Percentiles rank a stretch among this genome's conserved stretches.
Conservation (phyloP, 768 basidiomycete species). For the Panellus pusillus region DNA sequence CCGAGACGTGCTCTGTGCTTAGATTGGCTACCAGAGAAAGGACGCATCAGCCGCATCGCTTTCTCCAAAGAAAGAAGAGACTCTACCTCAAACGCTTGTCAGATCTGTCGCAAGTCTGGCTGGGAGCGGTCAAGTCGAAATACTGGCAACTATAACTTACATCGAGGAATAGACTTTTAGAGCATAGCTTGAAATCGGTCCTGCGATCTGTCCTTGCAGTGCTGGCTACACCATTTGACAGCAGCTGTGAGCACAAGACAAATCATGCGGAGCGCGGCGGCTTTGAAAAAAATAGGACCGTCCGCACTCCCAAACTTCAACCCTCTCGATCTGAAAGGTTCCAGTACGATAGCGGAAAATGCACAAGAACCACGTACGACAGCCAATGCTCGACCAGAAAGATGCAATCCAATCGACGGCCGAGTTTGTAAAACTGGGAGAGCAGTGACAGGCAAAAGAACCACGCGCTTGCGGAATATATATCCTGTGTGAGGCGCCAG, state of each 20-base stretch:
- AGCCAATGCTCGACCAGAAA: slow-evolving; percentile 9
- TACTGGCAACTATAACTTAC: background rate
- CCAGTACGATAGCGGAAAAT: background rate
- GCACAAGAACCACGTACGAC: background rate
- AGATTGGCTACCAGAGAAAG: slow-evolving; percentile 3
- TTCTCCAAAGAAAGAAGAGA: background rate
- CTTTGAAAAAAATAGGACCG: slow-evolving; percentile 2
- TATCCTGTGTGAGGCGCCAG: slow-evolving; percentile 7
- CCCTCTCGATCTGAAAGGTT: slow-evolving; percentile 17
- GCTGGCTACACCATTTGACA: background rate
- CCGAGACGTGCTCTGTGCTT: background rate
- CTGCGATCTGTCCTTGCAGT: background rate
- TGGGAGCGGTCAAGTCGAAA: background rate
- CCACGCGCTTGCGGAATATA: slow-evolving; percentile 1
- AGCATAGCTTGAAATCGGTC: slow-evolving; percentile 1
- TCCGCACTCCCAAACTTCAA: slow-evolving; percentile 12
- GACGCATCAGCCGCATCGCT: background rate
- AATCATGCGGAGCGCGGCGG: slow-evolving; percentile 7
- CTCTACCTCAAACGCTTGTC: slow-evolving; percentile 10
- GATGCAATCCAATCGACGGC: slow-evolving; percentile 8
- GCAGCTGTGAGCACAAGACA: slow-evolving; percentile 4
- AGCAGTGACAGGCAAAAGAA: slow-evolving; percentile 6
- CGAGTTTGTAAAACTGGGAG: background rate
- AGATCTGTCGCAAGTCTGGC: slow-evolving; percentile 16
- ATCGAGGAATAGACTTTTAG: slow-evolving; percentile 2